A percentile compares a stretch with the other conserved stretches of the same genome.
These are phyloP conservation scores for Amaranthus palmeri DNA, from an alignment of 148 eudicot species.

Conservation along the genomic window DNA sequence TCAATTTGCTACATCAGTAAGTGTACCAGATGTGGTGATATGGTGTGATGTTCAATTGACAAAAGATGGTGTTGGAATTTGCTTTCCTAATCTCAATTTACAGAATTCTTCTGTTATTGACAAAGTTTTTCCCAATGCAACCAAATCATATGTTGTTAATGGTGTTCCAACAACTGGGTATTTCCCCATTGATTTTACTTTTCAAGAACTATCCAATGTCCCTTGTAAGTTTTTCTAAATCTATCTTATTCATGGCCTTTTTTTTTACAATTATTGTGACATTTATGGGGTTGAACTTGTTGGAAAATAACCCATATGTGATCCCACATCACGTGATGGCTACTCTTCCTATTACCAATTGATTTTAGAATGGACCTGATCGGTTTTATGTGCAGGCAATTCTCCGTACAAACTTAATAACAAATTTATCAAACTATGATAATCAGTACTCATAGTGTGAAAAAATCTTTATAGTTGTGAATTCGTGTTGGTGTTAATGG, in stretches of 20 bases:
- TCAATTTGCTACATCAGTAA: constrained; percentile 29
- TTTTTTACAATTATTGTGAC: too few species aligned
- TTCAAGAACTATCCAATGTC: constrained; percentile 40
- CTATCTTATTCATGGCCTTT: constrained; percentile 1
- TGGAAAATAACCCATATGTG: too few species aligned
- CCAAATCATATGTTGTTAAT: constrained; percentile 47
- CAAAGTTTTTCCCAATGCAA: constrained; percentile 4
- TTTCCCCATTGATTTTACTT: constrained; percentile 69
- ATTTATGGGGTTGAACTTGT: too few species aligned
- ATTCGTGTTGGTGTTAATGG: too few species aligned
- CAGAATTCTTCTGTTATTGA: constrained; percentile 44
- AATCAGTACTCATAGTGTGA: too few species aligned
- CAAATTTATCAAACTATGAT: too few species aligned
- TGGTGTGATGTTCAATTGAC: constrained; percentile 93
- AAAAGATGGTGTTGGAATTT: constrained; percentile 38
- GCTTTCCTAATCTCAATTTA: constrained; percentile 61
- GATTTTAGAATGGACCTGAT: too few species aligned
- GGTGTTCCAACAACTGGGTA: constrained; percentile 51
- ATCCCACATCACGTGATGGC: too few species aligned
- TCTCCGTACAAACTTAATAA: too few species aligned
- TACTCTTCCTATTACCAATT: too few species aligned
- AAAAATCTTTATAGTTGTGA: too few species aligned
- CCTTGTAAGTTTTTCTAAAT: constrained; percentile 43
- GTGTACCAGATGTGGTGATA: constrained; percentile 34
- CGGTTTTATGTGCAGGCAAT: too few species aligned